Evolutionary conservation across 2,329 filamentous ascomycete genomes (phyloP), one percentile per base, ranked within the genome.

Genomic region (Periconia digitata): DNA sequence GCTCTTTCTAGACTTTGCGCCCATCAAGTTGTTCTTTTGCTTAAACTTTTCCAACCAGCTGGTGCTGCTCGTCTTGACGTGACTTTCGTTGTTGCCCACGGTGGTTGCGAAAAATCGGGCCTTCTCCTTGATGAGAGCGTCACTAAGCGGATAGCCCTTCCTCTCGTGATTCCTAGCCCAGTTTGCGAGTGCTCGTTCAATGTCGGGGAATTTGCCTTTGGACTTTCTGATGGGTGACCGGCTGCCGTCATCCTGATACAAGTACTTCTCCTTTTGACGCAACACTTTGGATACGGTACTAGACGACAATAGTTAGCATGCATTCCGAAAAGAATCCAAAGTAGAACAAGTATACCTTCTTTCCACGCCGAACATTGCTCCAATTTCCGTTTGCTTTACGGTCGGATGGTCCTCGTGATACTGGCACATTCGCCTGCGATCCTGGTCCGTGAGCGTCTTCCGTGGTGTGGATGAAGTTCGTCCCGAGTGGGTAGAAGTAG

Each of bases 251-350:
- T 89, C 89, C 45, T 85, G 84, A 64, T 86, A 88, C 15, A 97
- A 81, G 72, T 95, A 97, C 70, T 95, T 94, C 55, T 99, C 94
- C 75, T 92, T 95, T 65, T 96, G 87, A 45, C 92, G 86, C 56
- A 99, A 74, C 46, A 97, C 94, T 70, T 99, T 99, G 46, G 94
- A 99, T n/a, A 99, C 94, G 41, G 94, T 99, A 76, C 94, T 99
- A 71, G 47, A 63, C 21, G 3, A 17, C 20, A 5, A 44, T 39
- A 29, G 55, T 67, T 42, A 63, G 55, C 40, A 51, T 48, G 51
- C 37, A 13, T 8, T 51, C 23, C 16, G 48, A n/a, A 24, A 35
- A 47, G 36, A 50, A 59, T 41, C 36, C 8, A 39, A 37, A 34
- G 17, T n/a, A n/a, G 34, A 44, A 48, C 38, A 41, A 46, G 40